Conservation (phyloP, 257 asterid genomes). For the Paulownia fortunei region DNA sequence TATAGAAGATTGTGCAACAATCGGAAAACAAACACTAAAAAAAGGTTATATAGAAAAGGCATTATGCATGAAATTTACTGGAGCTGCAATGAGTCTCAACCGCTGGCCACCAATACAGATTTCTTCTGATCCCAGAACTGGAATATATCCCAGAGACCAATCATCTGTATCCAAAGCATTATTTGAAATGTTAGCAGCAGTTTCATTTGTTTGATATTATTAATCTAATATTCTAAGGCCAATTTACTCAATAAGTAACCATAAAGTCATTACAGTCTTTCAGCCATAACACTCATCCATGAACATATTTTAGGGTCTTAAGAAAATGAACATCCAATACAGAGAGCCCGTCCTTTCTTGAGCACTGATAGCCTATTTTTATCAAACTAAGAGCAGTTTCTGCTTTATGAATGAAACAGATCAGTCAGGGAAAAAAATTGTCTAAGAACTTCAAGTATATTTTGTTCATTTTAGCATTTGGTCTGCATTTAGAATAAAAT, state of each 20-base stretch:
- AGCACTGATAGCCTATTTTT: not conserved
- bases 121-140: slow-evolving; percentile 85
- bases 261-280: not conserved
- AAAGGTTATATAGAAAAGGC: slow-evolving; percentile 12
- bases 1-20: not conserved
- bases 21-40: slow-evolving; percentile 10
- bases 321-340: not conserved
- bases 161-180: slow-evolving; percentile 57
- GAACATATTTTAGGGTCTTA: not conserved
- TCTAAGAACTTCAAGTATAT: not conserved
- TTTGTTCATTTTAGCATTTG: not conserved
- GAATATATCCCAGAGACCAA: slow-evolving; percentile 77
- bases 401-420: slow-evolving; percentile 7
- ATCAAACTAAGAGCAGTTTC: not conserved
- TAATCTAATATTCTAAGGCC: slow-evolving; percentile 13
- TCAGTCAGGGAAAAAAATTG: not conserved
- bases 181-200: slow-evolving; percentile 18
- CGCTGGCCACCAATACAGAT: slow-evolving; percentile 80
- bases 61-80: slow-evolving; percentile 48
- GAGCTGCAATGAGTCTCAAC: slow-evolving; percentile 79
- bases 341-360: not conserved
- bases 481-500: not conserved
- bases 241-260: not conserved
- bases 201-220: slow-evolving; percentile 21
- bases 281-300: slow-evolving; percentile 15